Conservation (phyloP, 495 filamentous ascomycete genomes). For the Penicillium macrosclerotiorum region DNA sequence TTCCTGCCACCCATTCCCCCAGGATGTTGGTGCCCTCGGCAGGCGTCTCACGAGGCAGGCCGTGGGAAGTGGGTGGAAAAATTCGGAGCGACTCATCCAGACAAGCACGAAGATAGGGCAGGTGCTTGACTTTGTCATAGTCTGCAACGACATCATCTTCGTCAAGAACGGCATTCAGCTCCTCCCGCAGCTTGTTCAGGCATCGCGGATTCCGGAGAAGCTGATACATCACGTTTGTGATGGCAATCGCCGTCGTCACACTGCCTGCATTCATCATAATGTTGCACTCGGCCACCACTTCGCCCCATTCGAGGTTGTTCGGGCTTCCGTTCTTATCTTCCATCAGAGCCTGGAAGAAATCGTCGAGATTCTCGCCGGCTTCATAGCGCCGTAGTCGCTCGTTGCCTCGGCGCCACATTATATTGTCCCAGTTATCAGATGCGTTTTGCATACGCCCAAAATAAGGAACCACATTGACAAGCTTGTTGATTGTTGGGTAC, state of each 20-base stretch:
- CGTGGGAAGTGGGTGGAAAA: slow-evolving; percentile 30
- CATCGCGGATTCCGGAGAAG: slow-evolving; percentile 50
- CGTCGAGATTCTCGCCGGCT: slow-evolving; percentile 52
- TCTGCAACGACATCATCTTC: slow-evolving; percentile 31
- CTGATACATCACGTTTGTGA: slow-evolving; percentile 47
- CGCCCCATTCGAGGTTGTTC: slow-evolving; percentile 34
- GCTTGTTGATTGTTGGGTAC: slow-evolving; percentile 34
- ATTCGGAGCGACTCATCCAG: slow-evolving; percentile 44
- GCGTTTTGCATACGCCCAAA: slow-evolving; percentile 21
- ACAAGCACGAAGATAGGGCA: slow-evolving; percentile 38
- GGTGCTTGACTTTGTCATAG: slow-evolving; percentile 35
- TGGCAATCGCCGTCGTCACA: slow-evolving; percentile 50
- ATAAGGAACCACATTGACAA: slow-evolving; percentile 32
- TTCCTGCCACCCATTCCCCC: slow-evolving; percentile 30
- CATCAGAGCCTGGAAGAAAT: slow-evolving; percentile 57
- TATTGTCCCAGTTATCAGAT: slow-evolving; percentile 31
- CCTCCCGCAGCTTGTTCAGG: slow-evolving; percentile 49
- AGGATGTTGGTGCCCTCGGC: slow-evolving; percentile 30
- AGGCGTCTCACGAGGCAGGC: slow-evolving; percentile 29
- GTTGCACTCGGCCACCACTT: slow-evolving; percentile 32
- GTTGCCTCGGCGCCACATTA: slow-evolving; percentile 34
- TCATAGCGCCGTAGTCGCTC: slow-evolving; percentile 40
- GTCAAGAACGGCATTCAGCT: slow-evolving; percentile 45
- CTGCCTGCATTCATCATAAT: slow-evolving; percentile 46
- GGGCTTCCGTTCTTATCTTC: slow-evolving; percentile 49